Percentiles rank a stretch among this genome's conserved stretches.
Evolutionary conservation across 1,284 basidiomycete genomes (phyloP).

Genomic region (Rhodotorula sp.): DNA sequence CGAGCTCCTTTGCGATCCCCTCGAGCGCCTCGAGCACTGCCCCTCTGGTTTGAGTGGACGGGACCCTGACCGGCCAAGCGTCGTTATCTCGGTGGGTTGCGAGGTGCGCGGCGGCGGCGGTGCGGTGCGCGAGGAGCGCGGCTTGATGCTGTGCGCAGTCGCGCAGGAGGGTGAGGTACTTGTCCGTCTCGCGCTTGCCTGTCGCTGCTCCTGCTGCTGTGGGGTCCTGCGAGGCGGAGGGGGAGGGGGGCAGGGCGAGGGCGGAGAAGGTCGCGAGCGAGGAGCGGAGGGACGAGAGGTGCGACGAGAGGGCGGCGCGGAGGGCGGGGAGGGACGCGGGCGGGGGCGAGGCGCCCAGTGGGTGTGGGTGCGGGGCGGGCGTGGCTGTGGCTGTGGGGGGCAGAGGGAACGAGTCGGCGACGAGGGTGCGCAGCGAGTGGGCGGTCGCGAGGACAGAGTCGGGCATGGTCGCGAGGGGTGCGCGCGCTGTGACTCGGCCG

Average conservation of each 20-base stretch:
- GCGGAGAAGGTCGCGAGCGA: background rate
- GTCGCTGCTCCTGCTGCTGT: background rate
- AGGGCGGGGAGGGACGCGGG: background rate
- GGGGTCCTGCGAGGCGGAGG: too few relatives aligned
- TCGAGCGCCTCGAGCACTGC: conserved; percentile 4
- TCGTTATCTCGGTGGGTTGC: background rate
- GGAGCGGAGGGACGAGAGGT: conserved; percentile 10
- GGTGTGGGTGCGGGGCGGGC: background rate
- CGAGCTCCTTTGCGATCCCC: conserved; percentile 9
- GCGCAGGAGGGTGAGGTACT: conserved; percentile 19
- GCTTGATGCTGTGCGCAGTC: conserved; percentile 13
- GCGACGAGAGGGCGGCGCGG: background rate
- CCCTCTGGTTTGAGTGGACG: background rate
- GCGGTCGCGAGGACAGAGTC: background rate
- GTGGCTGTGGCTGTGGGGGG: background rate
- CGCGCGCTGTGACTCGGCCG: too few relatives aligned
- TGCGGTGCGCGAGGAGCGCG: background rate
- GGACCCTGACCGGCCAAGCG: background rate
- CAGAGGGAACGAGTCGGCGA: background rate
- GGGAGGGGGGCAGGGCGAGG: background rate
- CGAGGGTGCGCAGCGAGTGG: conserved; percentile 6
- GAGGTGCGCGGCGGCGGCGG: background rate
- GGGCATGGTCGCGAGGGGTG: background rate
- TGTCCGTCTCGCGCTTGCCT: conserved; percentile 1
- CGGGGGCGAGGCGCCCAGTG: background rate